Percentiles rank a stretch among this genome's conserved stretches.
Evolutionary conservation across 1,139 yeast genomes (phyloP).

Genomic region (Debaryomycetaceae sp.): DNA sequence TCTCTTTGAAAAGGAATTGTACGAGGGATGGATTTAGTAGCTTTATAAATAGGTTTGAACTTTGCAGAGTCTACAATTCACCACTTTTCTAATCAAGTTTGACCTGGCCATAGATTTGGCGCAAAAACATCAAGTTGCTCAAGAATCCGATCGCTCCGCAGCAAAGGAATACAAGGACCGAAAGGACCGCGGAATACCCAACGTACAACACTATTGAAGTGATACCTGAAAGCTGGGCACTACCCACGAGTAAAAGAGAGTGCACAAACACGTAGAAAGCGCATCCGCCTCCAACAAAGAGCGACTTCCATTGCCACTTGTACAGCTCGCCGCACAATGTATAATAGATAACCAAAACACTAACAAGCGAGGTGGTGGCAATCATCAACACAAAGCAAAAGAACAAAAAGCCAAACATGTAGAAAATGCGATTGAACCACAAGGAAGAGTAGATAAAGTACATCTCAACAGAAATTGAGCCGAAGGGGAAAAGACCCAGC

Average conservation of each 20-base stretch:
- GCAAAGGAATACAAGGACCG: conserved; percentile 62
- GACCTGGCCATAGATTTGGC: conserved; percentile 72
- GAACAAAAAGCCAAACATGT: conserved; percentile 95
- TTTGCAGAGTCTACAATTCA: neutral
- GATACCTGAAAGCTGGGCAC: conserved; percentile 57
- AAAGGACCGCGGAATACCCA: conserved; percentile 75
- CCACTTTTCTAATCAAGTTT: conserved; percentile 52
- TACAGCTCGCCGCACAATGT: conserved; percentile 85
- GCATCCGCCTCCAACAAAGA: conserved; percentile 85
- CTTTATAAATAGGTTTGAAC: neutral
- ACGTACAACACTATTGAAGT: conserved; percentile 69
- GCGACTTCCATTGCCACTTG: conserved; percentile 95
- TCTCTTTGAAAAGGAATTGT: no score
- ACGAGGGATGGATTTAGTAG: no score
- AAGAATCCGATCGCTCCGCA: conserved; percentile 87
- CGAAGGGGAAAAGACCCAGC: conserved; percentile 91
- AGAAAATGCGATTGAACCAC: conserved; percentile 90
- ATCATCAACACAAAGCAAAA: conserved; percentile 78
- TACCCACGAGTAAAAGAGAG: conserved; percentile 63
- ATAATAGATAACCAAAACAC: conserved; percentile 73
- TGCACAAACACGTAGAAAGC: conserved; percentile 76
- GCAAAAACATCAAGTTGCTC: conserved; percentile 62
- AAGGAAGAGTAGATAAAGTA: conserved; percentile 79
- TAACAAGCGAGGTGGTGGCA: conserved; percentile 70
- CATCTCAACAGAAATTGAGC: conserved; percentile 89